Evolutionary conservation across 495 filamentous ascomycete species (phyloP), one percentile per base, ranked within the genome.

Genomic region (Aspergillus diversus): DNA sequence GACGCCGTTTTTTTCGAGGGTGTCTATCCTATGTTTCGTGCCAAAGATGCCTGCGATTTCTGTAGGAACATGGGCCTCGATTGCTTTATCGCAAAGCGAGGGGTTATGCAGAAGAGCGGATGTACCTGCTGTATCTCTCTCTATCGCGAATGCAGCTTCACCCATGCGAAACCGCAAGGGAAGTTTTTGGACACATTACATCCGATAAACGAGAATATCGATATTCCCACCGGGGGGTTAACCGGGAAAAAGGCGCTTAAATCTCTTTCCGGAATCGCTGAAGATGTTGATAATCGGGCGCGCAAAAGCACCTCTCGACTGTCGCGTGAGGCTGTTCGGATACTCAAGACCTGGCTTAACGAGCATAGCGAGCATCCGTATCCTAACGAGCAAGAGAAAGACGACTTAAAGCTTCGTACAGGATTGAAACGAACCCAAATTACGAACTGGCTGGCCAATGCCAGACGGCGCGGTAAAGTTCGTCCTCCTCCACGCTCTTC

Each of bases 401-500:
- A 91, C 48, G 80, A 85, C 65, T 81, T 96, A 17, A 86, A 89
- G 69, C 75, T 81, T 49, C 81, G 83, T 61, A 96, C 92, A 3
- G 90, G 90, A 12, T 81, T 96, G 32, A 92, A 81, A 63, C 83
- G 87, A 65, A 87, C 79, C 11, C 92, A 96, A 71, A 90, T 96
- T 55, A 86, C 86, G 31, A 93, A 93, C 69, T 95, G 91, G 92
- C 83, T 96, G 11, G 92, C 92, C 55, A 96, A 96, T 72, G 90
- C 91, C 58, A 87, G 91, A 43, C 84, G 92, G 39, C 81, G 91
- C 59, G 86, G 88, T 59, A 94, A 93, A 79, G 84, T 88, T 56
- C 83, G 84, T 33, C 77, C 84, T 32, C 77, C 82, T 21, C 76
- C 83, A 56, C 84, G 84, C 17, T 85, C 81, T 16, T 84, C 83